Evolutionary conservation across 2,329 filamentous ascomycete species (phyloP).

Genomic region (Laburnicola sp.): DNA sequence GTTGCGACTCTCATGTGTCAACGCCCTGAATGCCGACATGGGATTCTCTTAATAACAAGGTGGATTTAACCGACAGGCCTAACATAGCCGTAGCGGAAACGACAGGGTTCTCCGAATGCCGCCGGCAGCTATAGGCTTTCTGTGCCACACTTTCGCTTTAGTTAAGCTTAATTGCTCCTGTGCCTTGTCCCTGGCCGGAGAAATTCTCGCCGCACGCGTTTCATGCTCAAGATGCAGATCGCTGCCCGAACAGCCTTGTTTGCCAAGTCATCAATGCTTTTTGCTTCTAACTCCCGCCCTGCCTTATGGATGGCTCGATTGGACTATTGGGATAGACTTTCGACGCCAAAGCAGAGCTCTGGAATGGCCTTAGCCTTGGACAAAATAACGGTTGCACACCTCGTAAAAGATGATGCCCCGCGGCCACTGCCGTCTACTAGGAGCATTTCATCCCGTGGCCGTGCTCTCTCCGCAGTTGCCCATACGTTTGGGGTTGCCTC

Average conservation of each 20-base stretch:
- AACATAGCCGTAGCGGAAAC: not conserved
- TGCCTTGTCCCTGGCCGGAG: constrained; percentile 17
- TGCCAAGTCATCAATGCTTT: constrained; percentile 9
- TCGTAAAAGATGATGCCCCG: constrained; percentile 2
- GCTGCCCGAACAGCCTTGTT: constrained; percentile 5
- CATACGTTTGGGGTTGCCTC: constrained; percentile 1
- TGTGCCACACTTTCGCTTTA: constrained; percentile 13
- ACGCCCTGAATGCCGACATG: constrained; percentile 13
- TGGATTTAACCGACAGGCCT: constrained; percentile 14
- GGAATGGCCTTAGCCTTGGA: constrained; percentile 6
- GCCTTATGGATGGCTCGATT: constrained; percentile 9
- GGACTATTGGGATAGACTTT: not conserved
- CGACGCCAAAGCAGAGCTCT: not conserved
- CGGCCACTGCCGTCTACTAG: not conserved
- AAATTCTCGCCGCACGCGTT: constrained; percentile 11
- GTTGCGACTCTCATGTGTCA: constrained; percentile 15
- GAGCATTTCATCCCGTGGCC: constrained; percentile 6
- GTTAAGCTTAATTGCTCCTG: constrained; percentile 20
- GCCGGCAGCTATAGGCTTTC: constrained; percentile 9
- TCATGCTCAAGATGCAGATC: constrained; percentile 15
- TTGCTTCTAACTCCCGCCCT: constrained; percentile 7
- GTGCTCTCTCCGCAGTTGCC: constrained; percentile 5
- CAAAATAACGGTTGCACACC: constrained; percentile 6
- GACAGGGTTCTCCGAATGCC: constrained; percentile 1
- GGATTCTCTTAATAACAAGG: constrained; percentile 10